A percentile compares a stretch with the other conserved stretches of the same genome.
These are phyloP conservation scores for Hapsidospora chrysogenum DNA, from an alignment of 495 filamentous ascomycete species.

Conservation along the genomic window DNA sequence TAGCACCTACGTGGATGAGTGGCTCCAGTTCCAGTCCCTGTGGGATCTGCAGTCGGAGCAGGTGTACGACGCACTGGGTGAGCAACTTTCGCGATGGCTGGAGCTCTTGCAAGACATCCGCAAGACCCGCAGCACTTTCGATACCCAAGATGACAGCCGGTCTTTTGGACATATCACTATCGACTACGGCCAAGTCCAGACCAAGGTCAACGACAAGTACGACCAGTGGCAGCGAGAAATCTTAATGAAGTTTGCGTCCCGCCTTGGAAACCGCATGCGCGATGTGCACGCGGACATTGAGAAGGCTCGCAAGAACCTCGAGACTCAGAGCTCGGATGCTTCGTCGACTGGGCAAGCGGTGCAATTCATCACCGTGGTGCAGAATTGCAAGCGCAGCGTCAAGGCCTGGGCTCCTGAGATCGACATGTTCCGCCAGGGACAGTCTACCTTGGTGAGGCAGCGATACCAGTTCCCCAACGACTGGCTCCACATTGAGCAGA, in stretches of 20 bases:
- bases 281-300: slow-evolving; percentile 82
- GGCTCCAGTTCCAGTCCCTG: slow-evolving; percentile 95
- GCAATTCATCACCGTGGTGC: slow-evolving; percentile 93
- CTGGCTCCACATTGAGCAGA: slow-evolving; percentile 87
- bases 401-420: slow-evolving; percentile 90
- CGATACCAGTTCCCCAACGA: slow-evolving; percentile 83
- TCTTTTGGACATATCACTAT: slow-evolving; percentile 87
- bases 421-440: slow-evolving; percentile 85
- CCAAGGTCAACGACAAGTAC: slow-evolving; percentile 95
- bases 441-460: slow-evolving; percentile 75
- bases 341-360: slow-evolving; percentile 92
- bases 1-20: slow-evolving; percentile 78
- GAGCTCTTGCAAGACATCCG: slow-evolving; percentile 90
- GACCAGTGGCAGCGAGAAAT: slow-evolving; percentile 99
- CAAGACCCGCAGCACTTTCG: slow-evolving; percentile 83
- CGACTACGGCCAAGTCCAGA: slow-evolving; percentile 96
- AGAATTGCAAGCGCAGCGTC: slow-evolving; percentile 84
- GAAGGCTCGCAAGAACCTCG: slow-evolving; percentile 71
- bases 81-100: slow-evolving; percentile 81
- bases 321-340: slow-evolving; percentile 77
- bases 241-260: slow-evolving; percentile 71
- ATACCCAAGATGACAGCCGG: slow-evolving; percentile 80
- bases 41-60: slow-evolving; percentile 96
- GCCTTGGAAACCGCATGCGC: slow-evolving; percentile 76
- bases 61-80: slow-evolving; percentile 80